These are phyloP conservation scores for Diaporthe helianthi DNA, from an alignment of 2,329 filamentous ascomycete species.

Conservation along the genomic window DNA sequence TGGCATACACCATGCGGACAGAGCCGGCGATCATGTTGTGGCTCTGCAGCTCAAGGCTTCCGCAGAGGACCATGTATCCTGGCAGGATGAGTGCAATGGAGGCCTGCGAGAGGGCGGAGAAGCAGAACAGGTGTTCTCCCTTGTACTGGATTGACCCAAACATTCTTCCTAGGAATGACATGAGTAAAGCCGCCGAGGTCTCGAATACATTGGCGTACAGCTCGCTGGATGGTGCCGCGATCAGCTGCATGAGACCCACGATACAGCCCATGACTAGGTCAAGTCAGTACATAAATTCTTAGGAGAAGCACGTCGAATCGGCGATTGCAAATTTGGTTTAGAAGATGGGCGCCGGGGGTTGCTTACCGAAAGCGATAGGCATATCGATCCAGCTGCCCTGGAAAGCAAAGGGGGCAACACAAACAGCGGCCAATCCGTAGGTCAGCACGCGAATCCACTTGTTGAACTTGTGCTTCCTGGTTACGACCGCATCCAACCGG, in stretches of 20 bases:
- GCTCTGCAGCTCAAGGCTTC: slow-evolving; percentile 70
- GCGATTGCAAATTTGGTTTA: neutral
- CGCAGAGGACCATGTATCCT: slow-evolving; percentile 68
- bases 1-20: slow-evolving; percentile 76
- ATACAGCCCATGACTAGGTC: slow-evolving; percentile 70
- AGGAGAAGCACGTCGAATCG: neutral
- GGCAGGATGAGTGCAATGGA: slow-evolving; percentile 78
- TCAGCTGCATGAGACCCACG: slow-evolving; percentile 76
- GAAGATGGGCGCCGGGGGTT: neutral
- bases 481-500: slow-evolving; percentile 63
- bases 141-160: slow-evolving; percentile 68
- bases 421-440: slow-evolving; percentile 78
- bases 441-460: slow-evolving; percentile 63
- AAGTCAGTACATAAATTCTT: neutral
- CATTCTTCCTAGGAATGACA: slow-evolving; percentile 71
- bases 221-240: slow-evolving; percentile 73
- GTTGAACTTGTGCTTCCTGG: slow-evolving; percentile 53
- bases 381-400: slow-evolving; percentile 78
- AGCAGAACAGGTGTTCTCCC: slow-evolving; percentile 67
- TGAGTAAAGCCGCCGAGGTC: slow-evolving; percentile 62
- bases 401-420: slow-evolving; percentile 83
- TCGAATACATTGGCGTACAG: slow-evolving; percentile 63
- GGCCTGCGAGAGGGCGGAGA: slow-evolving; percentile 75
- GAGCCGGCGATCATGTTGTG: slow-evolving; percentile 74
- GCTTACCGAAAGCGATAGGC: slow-evolving; percentile 68